Percentiles rank a stretch among this genome's conserved stretches.
These are phyloP conservation scores for Coemansia sp. DNA, from an alignment of 192 early-diverging fungal genomes.

Conservation along the genomic window DNA sequence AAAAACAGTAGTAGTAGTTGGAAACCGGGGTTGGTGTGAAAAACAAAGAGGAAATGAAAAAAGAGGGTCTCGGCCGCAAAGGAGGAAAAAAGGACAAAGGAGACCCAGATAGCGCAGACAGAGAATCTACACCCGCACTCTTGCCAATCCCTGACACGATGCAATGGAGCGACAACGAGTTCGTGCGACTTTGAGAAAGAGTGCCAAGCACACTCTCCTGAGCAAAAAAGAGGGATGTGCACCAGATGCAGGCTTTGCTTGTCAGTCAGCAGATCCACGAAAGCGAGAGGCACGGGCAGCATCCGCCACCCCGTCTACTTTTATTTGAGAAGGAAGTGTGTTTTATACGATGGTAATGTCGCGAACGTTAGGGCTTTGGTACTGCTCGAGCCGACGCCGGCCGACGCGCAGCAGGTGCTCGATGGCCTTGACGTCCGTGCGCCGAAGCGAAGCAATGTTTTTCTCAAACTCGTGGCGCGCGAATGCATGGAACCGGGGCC, in stretches of 20 bases:
- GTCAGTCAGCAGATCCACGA: too few species aligned
- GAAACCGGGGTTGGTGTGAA: too few species aligned
- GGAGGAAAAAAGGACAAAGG: background rate
- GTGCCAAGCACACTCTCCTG: too few species aligned
- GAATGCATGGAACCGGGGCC: conserved; percentile 63
- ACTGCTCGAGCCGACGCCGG: conserved; percentile 61
- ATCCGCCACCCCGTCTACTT: too few species aligned
- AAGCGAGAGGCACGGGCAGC: too few species aligned
- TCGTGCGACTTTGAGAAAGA: too few species aligned
- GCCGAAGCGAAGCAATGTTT: conserved; percentile 51
- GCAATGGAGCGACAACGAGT: too few species aligned
- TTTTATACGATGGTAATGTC: conserved; percentile 41
- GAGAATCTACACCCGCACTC: background rate
- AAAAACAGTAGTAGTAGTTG: background rate
- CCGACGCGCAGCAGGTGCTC: conserved; percentile 69
- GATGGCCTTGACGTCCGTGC: conserved; percentile 64
- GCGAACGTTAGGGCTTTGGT: conserved; percentile 59
- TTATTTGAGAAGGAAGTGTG: background rate
- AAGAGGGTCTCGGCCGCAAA: conserved; percentile 2
- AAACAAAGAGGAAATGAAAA: background rate
- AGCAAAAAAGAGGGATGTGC: too few species aligned
- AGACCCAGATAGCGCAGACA: background rate
- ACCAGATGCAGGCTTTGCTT: too few species aligned
- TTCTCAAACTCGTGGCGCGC: conserved; percentile 66
- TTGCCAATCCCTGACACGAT: too few species aligned